A percentile compares a stretch with the other conserved stretches of the same genome.
Conservation (phyloP, 176 grass and related monocot species). For the Calamus simplicifolius region DNA sequence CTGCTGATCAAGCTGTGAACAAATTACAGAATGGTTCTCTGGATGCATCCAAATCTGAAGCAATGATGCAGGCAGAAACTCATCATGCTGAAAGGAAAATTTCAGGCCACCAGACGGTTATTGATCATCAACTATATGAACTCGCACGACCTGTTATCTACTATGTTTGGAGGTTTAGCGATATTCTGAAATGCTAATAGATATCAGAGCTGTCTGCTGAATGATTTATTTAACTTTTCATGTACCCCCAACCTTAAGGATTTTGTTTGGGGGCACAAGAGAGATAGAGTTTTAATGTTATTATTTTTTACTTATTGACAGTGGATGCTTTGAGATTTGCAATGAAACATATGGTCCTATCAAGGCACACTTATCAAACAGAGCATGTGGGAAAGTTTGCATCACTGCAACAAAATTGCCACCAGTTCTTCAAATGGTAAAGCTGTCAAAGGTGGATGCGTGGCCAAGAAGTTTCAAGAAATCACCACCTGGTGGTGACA, state of each 20-base stretch:
- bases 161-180: slow-evolving; percentile 16
- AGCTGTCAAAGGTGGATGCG: slow-evolving; percentile 28
- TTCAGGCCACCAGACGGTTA: too few species aligned
- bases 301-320: slow-evolving; percentile 18
- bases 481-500: slow-evolving; percentile 44
- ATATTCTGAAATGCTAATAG: too few species aligned
- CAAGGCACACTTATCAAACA: slow-evolving; percentile 44
- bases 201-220: too few species aligned
- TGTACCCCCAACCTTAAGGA: slow-evolving; percentile 8
- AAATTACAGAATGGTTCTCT: too few species aligned
- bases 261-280: not conserved
- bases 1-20: too few species aligned
- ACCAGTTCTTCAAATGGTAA: slow-evolving; percentile 30
- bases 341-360: slow-evolving; percentile 23
- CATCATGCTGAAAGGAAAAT: not conserved
- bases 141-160: not conserved
- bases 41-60: not conserved
- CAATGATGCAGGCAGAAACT: not conserved
- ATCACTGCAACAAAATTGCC: slow-evolving; percentile 30
- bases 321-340: slow-evolving; percentile 52
- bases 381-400: slow-evolving; percentile 46
- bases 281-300: slow-evolving; percentile 6
- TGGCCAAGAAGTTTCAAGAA: slow-evolving; percentile 57
- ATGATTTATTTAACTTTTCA: not conserved
- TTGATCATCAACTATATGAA: not conserved